A percentile compares a stretch with the other conserved stretches of the same genome.
Conservation (phyloP, 2,329 filamentous ascomycete species). For the Aspergillus glaucus region DNA sequence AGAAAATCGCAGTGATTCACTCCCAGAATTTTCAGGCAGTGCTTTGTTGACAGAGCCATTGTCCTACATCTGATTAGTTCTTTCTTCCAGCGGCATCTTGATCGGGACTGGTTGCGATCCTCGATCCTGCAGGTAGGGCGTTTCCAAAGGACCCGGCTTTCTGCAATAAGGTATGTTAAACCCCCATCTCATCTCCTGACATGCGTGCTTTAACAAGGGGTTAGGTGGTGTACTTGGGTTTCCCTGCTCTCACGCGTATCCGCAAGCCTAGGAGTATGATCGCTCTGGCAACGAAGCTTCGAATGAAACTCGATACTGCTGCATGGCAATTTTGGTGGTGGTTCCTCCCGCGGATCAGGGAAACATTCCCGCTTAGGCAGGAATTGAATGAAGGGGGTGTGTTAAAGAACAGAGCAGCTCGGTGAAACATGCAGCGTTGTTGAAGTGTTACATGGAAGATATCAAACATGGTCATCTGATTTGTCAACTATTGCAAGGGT, state of each 20-base stretch:
- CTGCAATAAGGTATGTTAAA: too few species aligned
- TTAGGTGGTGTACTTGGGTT: conserved; percentile 31
- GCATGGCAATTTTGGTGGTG: conserved; percentile 16
- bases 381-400: conserved; percentile 5
- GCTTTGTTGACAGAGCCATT: too few species aligned
- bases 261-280: conserved; percentile 32
- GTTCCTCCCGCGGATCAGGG: conserved; percentile 11
- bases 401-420: neutral
- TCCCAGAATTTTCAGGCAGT: too few species aligned
- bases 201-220: neutral
- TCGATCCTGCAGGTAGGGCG: too few species aligned
- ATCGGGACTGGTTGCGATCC: too few species aligned
- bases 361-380: neutral
- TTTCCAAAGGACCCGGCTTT: too few species aligned
- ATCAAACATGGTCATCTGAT: too few species aligned
- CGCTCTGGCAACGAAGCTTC: conserved; percentile 22
- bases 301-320: conserved; percentile 12
- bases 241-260: conserved; percentile 44
- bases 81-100: too few species aligned
- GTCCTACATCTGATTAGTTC: too few species aligned
- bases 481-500: too few species aligned
- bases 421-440: too few species aligned
- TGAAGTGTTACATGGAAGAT: too few species aligned
- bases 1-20: neutral
- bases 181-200: neutral